phyloP scores from a whole-genome alignment of 2,329 filamentous ascomycete species.

The Sporothrix pseudoabietina region DNA sequence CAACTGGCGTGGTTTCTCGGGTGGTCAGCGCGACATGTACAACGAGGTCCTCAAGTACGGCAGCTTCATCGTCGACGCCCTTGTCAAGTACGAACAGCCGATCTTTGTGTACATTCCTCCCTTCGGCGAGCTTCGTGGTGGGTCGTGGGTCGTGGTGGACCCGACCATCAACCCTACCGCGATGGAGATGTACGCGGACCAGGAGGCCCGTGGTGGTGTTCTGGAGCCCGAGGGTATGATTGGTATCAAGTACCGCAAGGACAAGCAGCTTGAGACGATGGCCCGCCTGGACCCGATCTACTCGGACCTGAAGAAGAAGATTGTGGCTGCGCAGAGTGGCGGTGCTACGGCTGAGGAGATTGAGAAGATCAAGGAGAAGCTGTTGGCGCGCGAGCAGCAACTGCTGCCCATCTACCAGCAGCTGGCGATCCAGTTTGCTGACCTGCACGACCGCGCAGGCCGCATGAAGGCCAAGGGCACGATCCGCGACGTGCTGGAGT shows the following conservation, averaged over 20 bases:
- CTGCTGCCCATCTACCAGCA: constrained; percentile 92
- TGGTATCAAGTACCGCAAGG: constrained; percentile 96
- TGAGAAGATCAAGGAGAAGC: constrained; percentile 77
- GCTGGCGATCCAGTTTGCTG: constrained; percentile 94
- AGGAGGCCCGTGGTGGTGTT: constrained; percentile 92
- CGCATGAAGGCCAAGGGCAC: constrained; percentile 98
- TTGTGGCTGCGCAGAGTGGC: constrained; percentile 58
- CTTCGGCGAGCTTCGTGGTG: constrained; percentile 93
- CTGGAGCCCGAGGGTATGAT: constrained; percentile 98
- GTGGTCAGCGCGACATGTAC: constrained; percentile 99
- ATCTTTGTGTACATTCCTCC: constrained; percentile 99
- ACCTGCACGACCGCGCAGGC: constrained; percentile 93
- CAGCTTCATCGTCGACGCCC: constrained; percentile 96
- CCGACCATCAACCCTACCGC: constrained; percentile 94
- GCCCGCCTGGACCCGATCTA: constrained; percentile 86
- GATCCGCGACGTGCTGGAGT: constrained; percentile 80
- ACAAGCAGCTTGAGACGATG: constrained; percentile 98
- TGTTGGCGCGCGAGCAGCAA: constrained; percentile 81
- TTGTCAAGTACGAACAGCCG: constrained; percentile 98
- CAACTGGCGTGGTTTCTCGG: constrained; percentile 99
- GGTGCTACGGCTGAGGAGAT: constrained; percentile 72
- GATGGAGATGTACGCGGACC: constrained; percentile 99
- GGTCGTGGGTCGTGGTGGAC: constrained; percentile 98
- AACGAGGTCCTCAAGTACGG: constrained; percentile 99
- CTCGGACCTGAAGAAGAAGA: constrained; percentile 77